Conservation (phyloP, 176 grass and related monocot genomes). For the Ensete ventricosum region DNA sequence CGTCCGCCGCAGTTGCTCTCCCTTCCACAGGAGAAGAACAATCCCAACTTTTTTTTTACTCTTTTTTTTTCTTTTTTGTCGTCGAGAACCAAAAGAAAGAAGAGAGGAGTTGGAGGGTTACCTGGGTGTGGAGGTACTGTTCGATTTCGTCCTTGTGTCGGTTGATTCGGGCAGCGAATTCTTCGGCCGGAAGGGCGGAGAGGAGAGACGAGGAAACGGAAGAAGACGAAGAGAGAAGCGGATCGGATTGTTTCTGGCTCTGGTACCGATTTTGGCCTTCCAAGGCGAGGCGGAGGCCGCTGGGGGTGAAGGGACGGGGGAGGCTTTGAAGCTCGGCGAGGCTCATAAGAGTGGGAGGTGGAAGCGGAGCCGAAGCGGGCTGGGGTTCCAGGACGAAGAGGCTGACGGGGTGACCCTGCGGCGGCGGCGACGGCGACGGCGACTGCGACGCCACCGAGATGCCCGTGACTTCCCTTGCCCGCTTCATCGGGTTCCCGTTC, state of each 20-base stretch:
- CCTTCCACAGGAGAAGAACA: slow-evolving; percentile 27
- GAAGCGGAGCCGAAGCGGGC: slow-evolving; percentile 14
- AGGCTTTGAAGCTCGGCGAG: slow-evolving; percentile 37
- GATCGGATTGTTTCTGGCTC: slow-evolving; percentile 31
- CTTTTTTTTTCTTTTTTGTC: not conserved
- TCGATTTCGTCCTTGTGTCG: slow-evolving; percentile 66
- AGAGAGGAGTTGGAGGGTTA: not conserved
- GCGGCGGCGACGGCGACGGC: slow-evolving; percentile 20
- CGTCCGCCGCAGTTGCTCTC: slow-evolving; percentile 51
- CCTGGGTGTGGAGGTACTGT: slow-evolving; percentile 61
- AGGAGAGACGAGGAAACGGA: slow-evolving; percentile 4
- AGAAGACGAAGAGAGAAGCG: slow-evolving; percentile 19
- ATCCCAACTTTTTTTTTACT: not conserved
- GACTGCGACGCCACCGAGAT: slow-evolving; percentile 29
- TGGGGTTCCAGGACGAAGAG: slow-evolving; percentile 14
- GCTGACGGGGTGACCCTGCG: not conserved
- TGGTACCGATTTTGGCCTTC: slow-evolving; percentile 56
- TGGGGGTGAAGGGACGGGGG: slow-evolving; percentile 47
- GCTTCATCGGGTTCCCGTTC: slow-evolving; percentile 31
- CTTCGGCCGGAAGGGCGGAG: slow-evolving; percentile 27
- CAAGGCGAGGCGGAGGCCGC: slow-evolving; percentile 70
- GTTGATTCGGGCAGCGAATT: slow-evolving; percentile 56
- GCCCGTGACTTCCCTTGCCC: slow-evolving; percentile 19
- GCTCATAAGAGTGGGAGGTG: slow-evolving; percentile 27
- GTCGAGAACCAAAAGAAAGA: not conserved